Base-by-base conservation (phyloP, 257 asterid genomes). In the Verbascum thapsus region DNA sequence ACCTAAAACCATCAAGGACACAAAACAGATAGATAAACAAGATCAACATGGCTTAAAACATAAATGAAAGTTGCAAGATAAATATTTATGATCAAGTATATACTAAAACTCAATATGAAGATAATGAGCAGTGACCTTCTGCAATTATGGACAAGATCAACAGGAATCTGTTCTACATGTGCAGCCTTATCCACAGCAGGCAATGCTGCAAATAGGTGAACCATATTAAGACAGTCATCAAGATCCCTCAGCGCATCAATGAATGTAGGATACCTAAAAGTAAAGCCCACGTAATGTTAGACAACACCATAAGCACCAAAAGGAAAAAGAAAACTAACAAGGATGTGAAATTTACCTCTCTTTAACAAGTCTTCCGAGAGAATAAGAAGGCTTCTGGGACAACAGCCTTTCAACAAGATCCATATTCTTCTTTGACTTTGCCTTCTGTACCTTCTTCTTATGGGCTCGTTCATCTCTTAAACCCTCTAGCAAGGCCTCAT, bases 221-320 rank as follows among this genome's bases (percentile, higher is more conserved):
- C 95, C 96, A 90, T 87, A 53, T 95, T 87, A 64, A 94, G 92
- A 73, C 97, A 90, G 63, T 94, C 99, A 61, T 94, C 99, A 66
- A 94, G 85, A 76, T 94, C 99, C 51, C 97, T 80, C 64, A 94
- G 71, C 0, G 99, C 97, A 72, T 94, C 99, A 76, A 94, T 51
- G 65, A 94, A 90, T 72, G 72, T 87, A 0, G 97, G 97, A 75
- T 87, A 94, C 88, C 99, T 89, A 73, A 47, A 60, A 13, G 17
- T 41, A 49, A 37, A 75, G 22, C 19, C 37, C 40, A 58, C 66
- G 0, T 20, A 35, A 3, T 39, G 38, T 58, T 15, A 69, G 42
- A 42, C 48, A 64, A 57, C 50, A 53, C 37, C 47, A 35, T 9
- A 13, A 56, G 26, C 3, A 8, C 16, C 32, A 26, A 45, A 57